phyloP scores from a whole-genome alignment of 2,329 filamentous ascomycete genomes.

The Pleurostoma richardsiae region DNA sequence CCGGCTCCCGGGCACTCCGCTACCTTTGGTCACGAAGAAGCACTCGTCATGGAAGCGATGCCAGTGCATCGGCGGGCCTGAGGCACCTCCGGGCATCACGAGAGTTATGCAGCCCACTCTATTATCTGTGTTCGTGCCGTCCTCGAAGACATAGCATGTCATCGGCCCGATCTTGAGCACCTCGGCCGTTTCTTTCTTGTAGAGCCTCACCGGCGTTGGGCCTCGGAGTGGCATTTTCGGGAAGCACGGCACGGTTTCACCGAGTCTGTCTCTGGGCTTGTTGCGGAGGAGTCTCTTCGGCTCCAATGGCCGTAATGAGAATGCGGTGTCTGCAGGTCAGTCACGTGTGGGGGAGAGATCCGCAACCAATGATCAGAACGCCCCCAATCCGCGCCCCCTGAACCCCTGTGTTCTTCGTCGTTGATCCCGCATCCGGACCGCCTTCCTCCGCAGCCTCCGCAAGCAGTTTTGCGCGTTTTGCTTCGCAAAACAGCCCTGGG shows the following conservation, averaged over 20 bases:
- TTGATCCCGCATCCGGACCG: no score
- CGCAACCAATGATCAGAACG: no score
- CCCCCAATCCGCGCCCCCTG: no score
- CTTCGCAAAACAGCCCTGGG: no score
- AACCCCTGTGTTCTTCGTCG: no score
- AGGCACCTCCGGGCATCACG: slow-evolving; percentile 21
- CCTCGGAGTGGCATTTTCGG: slow-evolving; percentile 24
- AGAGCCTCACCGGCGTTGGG: slow-evolving; percentile 20
- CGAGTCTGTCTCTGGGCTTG: neutral
- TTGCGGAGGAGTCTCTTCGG: neutral
- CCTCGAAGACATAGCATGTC: slow-evolving; percentile 27
- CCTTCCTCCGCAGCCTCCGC: no score
- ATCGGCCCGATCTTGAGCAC: slow-evolving; percentile 23
- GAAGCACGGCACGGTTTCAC: neutral
- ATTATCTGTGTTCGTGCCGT: slow-evolving; percentile 26
- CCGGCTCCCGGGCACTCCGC: no score
- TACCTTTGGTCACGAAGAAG: slow-evolving; percentile 27
- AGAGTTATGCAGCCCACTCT: slow-evolving; percentile 24
- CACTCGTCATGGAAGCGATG: slow-evolving; percentile 30
- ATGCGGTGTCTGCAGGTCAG: no score
- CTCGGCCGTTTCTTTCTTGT: slow-evolving; percentile 21
- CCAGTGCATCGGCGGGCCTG: slow-evolving; percentile 30
- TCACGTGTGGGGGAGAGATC: no score
- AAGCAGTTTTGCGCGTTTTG: no score
- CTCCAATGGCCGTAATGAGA: neutral